Conservation (phyloP, 805 yeast genomes). For the Ogataea pilisensis region DNA sequence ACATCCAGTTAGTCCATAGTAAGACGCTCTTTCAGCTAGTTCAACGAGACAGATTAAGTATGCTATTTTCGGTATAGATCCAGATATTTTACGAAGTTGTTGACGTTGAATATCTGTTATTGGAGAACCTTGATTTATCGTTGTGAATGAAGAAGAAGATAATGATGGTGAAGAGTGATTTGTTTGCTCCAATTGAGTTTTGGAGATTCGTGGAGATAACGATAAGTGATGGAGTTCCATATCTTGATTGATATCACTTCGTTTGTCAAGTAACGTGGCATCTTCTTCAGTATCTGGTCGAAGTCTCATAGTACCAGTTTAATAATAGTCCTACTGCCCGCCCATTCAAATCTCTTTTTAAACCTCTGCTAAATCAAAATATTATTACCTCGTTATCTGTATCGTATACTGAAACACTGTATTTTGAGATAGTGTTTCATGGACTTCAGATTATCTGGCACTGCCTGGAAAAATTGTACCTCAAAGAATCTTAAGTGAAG, state of each 20-base stretch:
- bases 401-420: no score
- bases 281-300: background rate
- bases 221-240: background rate
- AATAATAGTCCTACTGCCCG: no score
- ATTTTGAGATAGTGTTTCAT: no score
- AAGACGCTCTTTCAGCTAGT: slow-evolving; percentile 52
- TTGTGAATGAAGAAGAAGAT: background rate
- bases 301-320: no score
- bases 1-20: slow-evolving; percentile 45
- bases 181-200: background rate
- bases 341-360: no score
- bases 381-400: no score
- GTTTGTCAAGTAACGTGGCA: background rate
- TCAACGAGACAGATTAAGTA: slow-evolving; percentile 36
- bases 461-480: no score
- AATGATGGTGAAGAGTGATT: background rate
- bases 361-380: no score
- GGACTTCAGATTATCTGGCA: no score
- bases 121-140: background rate
- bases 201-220: background rate
- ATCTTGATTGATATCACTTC: background rate
- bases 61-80: slow-evolving; percentile 21
- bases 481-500: no score
- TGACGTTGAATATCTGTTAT: background rate
- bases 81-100: slow-evolving; percentile 19